phyloP scores from a whole-genome alignment of 805 yeast species.

The Ogataea pilisensis region DNA sequence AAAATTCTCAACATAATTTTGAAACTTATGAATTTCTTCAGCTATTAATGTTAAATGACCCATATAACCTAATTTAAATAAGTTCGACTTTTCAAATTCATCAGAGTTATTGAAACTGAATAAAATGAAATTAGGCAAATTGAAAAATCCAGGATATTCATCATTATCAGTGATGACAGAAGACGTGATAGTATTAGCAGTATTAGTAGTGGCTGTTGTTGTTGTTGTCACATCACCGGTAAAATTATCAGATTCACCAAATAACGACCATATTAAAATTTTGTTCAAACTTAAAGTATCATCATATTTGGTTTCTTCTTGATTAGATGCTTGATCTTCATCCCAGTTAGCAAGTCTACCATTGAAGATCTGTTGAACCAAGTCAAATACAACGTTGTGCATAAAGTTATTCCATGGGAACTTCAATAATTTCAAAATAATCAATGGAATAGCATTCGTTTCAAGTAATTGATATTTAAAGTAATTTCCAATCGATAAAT shows the following conservation, averaged over 20 bases:
- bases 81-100: conserved; percentile 29
- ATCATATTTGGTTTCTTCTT: conserved; percentile 31
- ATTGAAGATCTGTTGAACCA: conserved; percentile 88
- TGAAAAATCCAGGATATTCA: conserved; percentile 30
- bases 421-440: conserved; percentile 64
- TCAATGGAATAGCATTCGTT: conserved; percentile 56
- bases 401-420: conserved; percentile 97
- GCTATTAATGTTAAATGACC: conserved; percentile 55
- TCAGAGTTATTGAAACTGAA: conserved; percentile 28
- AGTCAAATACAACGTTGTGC: conserved; percentile 95
- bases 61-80: conserved; percentile 54
- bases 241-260: conserved; percentile 28
- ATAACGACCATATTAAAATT: conserved; percentile 33
- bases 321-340: conserved; percentile 32
- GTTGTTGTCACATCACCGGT: conserved; percentile 5
- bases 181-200: conserved; percentile 1
- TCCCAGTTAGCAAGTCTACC: conserved; percentile 46
- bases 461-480: conserved; percentile 78
- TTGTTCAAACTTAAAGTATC: conserved; percentile 32
- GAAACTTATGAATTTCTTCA: conserved; percentile 56
- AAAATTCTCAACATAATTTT: conserved; percentile 31
- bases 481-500: conserved; percentile 64
- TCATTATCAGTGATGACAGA: too few species aligned
- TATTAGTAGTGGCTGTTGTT: background rate
- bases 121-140: conserved; percentile 28